phyloP scores from a whole-genome alignment of 2,329 filamentous ascomycete species.

The Alternaria brassicae region DNA sequence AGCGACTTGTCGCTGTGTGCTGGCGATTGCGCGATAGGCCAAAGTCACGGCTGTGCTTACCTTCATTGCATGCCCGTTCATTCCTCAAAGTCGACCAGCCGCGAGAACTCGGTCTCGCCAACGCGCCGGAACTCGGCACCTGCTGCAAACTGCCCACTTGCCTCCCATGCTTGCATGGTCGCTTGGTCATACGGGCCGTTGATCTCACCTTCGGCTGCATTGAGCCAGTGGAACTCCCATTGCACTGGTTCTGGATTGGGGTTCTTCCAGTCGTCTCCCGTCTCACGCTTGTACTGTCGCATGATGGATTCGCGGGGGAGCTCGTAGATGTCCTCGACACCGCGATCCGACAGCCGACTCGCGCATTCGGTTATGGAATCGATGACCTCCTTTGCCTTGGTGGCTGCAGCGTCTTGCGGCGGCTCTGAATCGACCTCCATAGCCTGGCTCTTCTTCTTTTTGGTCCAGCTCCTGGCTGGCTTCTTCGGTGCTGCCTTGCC shows the following conservation, averaged over 20 bases:
- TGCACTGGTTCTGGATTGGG: slow-evolving; percentile 54
- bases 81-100: slow-evolving; percentile 50
- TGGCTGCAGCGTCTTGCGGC: slow-evolving; percentile 72
- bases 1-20: neutral
- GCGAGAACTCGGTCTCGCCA: slow-evolving; percentile 54
- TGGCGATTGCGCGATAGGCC: neutral
- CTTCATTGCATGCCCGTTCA: slow-evolving; percentile 10
- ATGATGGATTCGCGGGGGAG: slow-evolving; percentile 82
- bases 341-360: slow-evolving; percentile 82
- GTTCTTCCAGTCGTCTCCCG: slow-evolving; percentile 83
- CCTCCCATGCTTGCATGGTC: slow-evolving; percentile 90
- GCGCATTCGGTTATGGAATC: slow-evolving; percentile 87
- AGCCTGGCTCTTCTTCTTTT: slow-evolving; percentile 55
- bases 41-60: neutral
- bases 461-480: slow-evolving; percentile 56
- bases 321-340: slow-evolving; percentile 91
- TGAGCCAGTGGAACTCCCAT: slow-evolving; percentile 95
- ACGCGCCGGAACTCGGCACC: slow-evolving; percentile 69
- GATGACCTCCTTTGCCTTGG: slow-evolving; percentile 74
- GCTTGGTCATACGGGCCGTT: slow-evolving; percentile 87
- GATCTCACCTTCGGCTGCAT: slow-evolving; percentile 78
- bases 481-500: slow-evolving; percentile 65
- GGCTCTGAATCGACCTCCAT: slow-evolving; percentile 74
- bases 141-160: slow-evolving; percentile 90
- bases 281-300: slow-evolving; percentile 82